Evolutionary conservation across 73 alveolate genomes (phyloP).

Genomic region (Effrenium voratum): DNA sequence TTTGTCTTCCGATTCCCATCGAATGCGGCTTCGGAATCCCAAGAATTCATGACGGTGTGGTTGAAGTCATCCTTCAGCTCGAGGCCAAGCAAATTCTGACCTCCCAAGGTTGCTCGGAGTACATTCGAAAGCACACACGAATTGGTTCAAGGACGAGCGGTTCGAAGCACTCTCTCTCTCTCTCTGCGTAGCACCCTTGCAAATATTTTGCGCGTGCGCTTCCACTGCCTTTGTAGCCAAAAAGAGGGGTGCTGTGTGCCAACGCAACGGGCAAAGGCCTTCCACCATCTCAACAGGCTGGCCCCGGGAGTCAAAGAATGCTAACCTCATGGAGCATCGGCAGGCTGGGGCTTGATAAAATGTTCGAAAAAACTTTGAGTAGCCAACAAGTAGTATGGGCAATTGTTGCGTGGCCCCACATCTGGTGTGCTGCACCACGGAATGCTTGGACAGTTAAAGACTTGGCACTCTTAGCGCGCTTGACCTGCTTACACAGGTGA

Average conservation of each 20-base stretch:
- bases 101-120: neutral
- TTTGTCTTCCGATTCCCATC: conserved; percentile 1
- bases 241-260: neutral
- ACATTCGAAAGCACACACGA: neutral
- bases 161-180: neutral
- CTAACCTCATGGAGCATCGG: too few relatives aligned
- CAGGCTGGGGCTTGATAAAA: too few relatives aligned
- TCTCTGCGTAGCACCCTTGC: neutral
- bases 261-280: too few relatives aligned
- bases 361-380: too few relatives aligned
- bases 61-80: neutral
- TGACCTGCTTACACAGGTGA: too few relatives aligned
- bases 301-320: too few relatives aligned
- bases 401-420: too few relatives aligned
- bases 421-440: too few relatives aligned
- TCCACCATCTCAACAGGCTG: too few relatives aligned
- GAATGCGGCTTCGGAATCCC: neutral
- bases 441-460: too few relatives aligned
- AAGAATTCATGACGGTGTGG: neutral
- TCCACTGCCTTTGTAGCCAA: neutral
- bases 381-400: too few relatives aligned
- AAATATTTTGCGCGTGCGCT: neutral
- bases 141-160: neutral
- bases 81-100: neutral
- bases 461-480: too few relatives aligned